Percentiles rank a stretch among this genome's conserved stretches.
phyloP scores from a whole-genome alignment of 2,329 filamentous ascomycete species.

The Xylaria digitata region DNA sequence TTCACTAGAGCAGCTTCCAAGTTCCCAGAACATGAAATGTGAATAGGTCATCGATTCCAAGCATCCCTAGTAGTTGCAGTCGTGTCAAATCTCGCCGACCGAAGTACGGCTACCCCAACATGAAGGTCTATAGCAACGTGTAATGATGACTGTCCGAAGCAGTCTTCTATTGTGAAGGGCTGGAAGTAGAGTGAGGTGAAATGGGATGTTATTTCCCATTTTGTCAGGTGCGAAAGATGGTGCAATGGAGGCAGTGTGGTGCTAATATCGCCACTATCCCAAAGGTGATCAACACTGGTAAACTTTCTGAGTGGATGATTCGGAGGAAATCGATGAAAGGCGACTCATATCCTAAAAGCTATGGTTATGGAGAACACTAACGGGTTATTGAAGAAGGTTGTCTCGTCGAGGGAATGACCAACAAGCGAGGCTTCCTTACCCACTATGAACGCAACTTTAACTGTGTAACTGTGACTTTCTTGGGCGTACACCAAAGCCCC shows the following conservation, averaged over 20 bases:
- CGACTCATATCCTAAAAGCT: background rate
- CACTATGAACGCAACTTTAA: background rate
- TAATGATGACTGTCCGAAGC: conserved; percentile 16
- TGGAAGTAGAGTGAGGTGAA: background rate
- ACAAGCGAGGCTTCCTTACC: background rate
- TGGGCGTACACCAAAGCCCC: background rate
- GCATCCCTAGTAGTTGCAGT: background rate
- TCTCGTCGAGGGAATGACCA: background rate
- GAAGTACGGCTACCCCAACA: background rate
- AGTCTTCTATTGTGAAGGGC: conserved; percentile 1
- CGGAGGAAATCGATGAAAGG: background rate
- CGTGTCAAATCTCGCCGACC: background rate
- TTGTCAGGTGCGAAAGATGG: background rate
- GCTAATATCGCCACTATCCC: conserved; percentile 8
- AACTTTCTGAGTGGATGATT: background rate
- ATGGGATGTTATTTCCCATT: background rate
- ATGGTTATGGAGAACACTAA: background rate
- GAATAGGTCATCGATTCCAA: conserved; percentile 16
- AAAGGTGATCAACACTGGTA: background rate
- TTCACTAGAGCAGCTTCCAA: background rate
- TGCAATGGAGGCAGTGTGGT: conserved; percentile 14
- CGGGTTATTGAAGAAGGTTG: background rate
- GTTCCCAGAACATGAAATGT: conserved; percentile 12
- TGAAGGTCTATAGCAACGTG: conserved; percentile 25
- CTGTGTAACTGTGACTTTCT: background rate